These are phyloP conservation scores for Pterocarpus macrocarpus DNA, from an alignment of 306 rosid genomes.

Conservation along the genomic window DNA sequence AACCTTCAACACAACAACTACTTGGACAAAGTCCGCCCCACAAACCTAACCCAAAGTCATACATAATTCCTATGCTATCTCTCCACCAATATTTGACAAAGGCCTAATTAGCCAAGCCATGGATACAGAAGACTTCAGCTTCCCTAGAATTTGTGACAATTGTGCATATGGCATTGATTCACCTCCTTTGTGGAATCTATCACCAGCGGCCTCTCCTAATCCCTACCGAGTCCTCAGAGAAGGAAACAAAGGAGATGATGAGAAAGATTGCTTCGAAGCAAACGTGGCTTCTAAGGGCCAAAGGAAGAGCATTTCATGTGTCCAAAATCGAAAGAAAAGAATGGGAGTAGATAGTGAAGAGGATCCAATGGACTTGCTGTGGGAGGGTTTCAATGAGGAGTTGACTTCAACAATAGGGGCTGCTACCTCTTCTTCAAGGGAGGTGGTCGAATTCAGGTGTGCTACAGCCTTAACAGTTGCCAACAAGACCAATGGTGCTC, in stretches of 20 bases:
- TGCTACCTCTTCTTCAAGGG: slow-evolving; percentile 39
- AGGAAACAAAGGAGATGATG: slow-evolving; percentile 21
- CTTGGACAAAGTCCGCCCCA: slow-evolving; percentile 36
- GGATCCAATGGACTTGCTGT: slow-evolving; percentile 66
- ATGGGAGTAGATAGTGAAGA: slow-evolving; percentile 43
- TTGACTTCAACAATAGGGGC: slow-evolving; percentile 30
- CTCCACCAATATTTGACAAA: slow-evolving; percentile 8
- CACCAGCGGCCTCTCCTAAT: slow-evolving; percentile 43
- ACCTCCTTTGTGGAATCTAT: slow-evolving; percentile 58
- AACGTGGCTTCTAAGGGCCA: background rate
- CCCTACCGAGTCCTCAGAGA: slow-evolving; percentile 26
- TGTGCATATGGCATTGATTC: slow-evolving; percentile 48
- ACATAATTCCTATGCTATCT: slow-evolving; percentile 1
- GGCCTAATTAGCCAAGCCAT: slow-evolving; percentile 40
- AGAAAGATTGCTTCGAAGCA: slow-evolving; percentile 31
- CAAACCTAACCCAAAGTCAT: slow-evolving; percentile 50
- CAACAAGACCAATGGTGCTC: slow-evolving; percentile 32
- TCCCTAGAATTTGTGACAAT: slow-evolving; percentile 49
- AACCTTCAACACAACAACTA: slow-evolving; percentile 24
- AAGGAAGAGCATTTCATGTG: slow-evolving; percentile 48
- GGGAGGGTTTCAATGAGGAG: slow-evolving; percentile 74
- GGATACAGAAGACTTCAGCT: slow-evolving; percentile 60
- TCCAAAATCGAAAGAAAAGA: slow-evolving; percentile 25
- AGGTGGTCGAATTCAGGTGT: slow-evolving; percentile 41
- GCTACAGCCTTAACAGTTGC: slow-evolving; percentile 36